A percentile compares a stretch with the other conserved stretches of the same genome.
phyloP scores from a whole-genome alignment of 176 grass and related monocot species.

The Triticum urartu region DNA sequence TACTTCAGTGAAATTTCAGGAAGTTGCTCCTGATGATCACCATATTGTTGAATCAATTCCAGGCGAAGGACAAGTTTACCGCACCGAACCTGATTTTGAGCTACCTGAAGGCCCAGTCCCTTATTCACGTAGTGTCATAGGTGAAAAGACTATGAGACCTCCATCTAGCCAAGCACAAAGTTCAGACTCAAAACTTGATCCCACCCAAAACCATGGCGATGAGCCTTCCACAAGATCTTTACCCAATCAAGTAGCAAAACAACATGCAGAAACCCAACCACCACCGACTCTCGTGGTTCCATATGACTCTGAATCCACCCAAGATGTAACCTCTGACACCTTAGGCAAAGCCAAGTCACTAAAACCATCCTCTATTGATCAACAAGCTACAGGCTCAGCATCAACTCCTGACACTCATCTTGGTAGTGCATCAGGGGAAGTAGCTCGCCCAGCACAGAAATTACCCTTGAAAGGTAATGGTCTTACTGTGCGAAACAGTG shows the following conservation, averaged over 20 bases:
- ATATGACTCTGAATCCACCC: not conserved
- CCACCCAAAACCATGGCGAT: not conserved
- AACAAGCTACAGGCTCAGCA: not conserved
- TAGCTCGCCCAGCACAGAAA: not conserved
- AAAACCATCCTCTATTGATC: not conserved
- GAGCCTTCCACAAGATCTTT: not conserved
- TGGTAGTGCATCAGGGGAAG: not conserved
- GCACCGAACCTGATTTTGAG: not conserved
- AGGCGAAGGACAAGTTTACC: slow-evolving; percentile 13
- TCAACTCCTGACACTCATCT: slow-evolving; percentile 14
- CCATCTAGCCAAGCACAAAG: slow-evolving; percentile 9
- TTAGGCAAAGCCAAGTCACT: not conserved
- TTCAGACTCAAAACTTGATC: not conserved
- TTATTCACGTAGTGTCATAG: not conserved
- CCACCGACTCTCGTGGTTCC: not conserved
- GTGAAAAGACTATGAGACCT: not conserved
- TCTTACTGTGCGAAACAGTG: not conserved
- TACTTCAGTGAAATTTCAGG: not conserved
- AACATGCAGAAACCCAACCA: not conserved
- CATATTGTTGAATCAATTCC: not conserved
- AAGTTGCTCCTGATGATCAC: slow-evolving; percentile 13
- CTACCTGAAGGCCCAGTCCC: not conserved
- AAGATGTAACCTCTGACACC: slow-evolving; percentile 2
- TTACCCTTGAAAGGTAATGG: not conserved
- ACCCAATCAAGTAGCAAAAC: not conserved